Percentiles rank a stretch among this genome's conserved stretches.
phyloP scores from a whole-genome alignment of 257 asterid species.

The Solanum virginianum region DNA sequence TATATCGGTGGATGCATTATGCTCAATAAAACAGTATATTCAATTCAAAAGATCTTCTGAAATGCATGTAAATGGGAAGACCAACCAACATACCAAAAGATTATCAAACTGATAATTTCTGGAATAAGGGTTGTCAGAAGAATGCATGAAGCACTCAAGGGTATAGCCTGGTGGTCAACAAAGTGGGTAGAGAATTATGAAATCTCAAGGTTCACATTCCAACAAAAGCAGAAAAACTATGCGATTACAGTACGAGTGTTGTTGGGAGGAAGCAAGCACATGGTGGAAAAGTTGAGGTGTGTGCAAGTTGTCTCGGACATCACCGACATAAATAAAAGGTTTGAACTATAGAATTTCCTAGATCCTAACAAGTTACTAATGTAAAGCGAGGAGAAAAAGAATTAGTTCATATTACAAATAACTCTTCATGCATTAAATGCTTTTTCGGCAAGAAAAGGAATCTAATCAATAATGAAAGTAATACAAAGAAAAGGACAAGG shows the following conservation, averaged over 20 bases:
- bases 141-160: background rate
- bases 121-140: background rate
- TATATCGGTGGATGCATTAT: background rate
- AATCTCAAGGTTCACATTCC: background rate
- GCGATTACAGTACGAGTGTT: background rate
- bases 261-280: background rate
- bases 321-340: background rate
- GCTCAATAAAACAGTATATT: background rate
- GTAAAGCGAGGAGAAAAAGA: background rate
- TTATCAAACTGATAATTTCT: background rate
- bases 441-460: background rate
- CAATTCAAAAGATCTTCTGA: background rate
- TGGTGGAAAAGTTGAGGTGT: background rate
- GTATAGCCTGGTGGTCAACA: background rate
- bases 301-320: background rate
- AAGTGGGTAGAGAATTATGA: background rate
- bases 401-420: background rate
- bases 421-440: background rate
- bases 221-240: background rate
- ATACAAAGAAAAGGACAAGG: background rate
- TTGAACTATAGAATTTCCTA: background rate
- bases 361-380: background rate
- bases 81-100: background rate
- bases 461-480: background rate
- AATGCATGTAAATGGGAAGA: background rate